Conservation (phyloP, 139 green algal genomes). For the Mesotaenium endlicherianum region DNA sequence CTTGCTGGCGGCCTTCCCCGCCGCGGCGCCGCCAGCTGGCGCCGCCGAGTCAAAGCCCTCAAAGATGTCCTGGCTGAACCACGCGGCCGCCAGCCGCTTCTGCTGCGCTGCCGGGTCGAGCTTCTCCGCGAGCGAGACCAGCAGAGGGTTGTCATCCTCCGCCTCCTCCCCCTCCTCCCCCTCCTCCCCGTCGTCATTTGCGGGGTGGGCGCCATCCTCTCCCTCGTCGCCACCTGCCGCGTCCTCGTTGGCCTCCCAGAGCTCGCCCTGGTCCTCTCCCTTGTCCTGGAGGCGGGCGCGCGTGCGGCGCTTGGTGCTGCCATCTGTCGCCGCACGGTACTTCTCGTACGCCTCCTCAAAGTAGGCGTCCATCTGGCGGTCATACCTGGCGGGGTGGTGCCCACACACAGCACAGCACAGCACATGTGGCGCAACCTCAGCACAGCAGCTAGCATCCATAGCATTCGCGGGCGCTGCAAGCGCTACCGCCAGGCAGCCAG, state of each 20-base stretch:
- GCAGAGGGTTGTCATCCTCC: conserved; percentile 46
- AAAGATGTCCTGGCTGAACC: conserved; percentile 62
- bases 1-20: not conserved
- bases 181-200: no score
- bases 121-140: conserved; percentile 47
- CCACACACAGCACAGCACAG: no score
- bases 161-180: conserved; percentile 38
- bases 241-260: not conserved
- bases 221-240: conserved; percentile 28
- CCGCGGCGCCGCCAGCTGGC: not conserved
- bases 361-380: conserved; percentile 70
- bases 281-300: conserved; percentile 36
- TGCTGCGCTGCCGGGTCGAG: not conserved
- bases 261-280: conserved; percentile 30
- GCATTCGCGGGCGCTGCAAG: no score
- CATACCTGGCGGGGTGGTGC: not conserved
- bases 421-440: no score
- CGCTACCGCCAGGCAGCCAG: no score
- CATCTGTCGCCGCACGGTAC: conserved; percentile 65
- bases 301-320: conserved; percentile 9
- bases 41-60: not conserved
- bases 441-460: no score
- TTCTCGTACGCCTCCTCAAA: conserved; percentile 83
- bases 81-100: conserved; percentile 38
- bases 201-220: not conserved